Conservation (phyloP, 257 asterid genomes). For the Solanum microdontum region DNA sequence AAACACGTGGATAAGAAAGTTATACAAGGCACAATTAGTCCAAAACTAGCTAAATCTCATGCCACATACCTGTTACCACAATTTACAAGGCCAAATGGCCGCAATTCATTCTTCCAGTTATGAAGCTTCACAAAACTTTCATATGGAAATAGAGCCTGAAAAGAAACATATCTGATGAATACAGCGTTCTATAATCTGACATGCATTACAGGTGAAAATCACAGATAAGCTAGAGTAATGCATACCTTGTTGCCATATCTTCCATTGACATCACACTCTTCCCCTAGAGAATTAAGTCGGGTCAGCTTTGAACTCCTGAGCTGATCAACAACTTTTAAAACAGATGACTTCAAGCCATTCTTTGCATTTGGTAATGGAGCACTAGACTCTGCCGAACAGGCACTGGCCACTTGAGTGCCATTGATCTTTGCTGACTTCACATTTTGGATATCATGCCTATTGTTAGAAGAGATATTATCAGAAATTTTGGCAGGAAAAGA, state of each 20-base stretch:
- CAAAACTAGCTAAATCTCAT: background rate
- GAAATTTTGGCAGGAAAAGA: conserved; percentile 18
- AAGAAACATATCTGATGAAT: conserved; percentile 8
- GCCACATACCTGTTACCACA: conserved; percentile 76
- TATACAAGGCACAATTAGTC: background rate
- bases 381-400: conserved; percentile 16
- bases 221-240: background rate
- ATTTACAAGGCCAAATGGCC: conserved; percentile 64
- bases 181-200: background rate
- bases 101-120: conserved; percentile 49
- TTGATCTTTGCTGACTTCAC: conserved; percentile 18
- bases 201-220: background rate
- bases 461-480: conserved; percentile 18
- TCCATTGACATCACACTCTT: conserved; percentile 20
- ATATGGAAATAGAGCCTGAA: conserved; percentile 63
- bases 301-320: conserved; percentile 25
- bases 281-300: conserved; percentile 20
- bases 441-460: conserved; percentile 13
- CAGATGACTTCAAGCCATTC: conserved; percentile 24
- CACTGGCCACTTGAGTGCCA: conserved; percentile 3
- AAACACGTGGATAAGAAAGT: background rate
- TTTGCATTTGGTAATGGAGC: conserved; percentile 10
- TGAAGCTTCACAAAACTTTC: conserved; percentile 72
- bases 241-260: conserved; percentile 30
- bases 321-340: conserved; percentile 37